Conservation (phyloP, 1,284 basidiomycete species). For the Pterulicium gracile region DNA sequence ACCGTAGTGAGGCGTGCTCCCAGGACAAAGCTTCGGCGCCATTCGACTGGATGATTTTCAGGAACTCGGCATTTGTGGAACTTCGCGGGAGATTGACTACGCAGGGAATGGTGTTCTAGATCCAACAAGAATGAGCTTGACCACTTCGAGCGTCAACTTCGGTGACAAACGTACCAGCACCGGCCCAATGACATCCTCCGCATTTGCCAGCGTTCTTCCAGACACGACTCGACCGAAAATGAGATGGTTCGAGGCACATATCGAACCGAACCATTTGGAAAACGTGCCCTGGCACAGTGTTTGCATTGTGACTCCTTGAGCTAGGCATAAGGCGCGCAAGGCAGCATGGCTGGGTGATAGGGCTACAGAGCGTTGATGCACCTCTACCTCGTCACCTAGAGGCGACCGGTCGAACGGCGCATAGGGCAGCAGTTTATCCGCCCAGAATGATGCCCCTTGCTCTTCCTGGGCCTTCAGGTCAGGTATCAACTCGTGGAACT, state of each 20-base stretch:
- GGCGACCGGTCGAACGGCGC: conserved; percentile 13
- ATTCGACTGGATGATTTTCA: conserved; percentile 25
- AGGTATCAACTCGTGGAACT: conserved; percentile 17
- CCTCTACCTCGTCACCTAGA: background rate
- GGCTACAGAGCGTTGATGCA: background rate
- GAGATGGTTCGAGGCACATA: conserved; percentile 24
- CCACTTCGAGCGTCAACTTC: background rate
- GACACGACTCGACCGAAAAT: conserved; percentile 40
- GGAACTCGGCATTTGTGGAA: conserved; percentile 23
- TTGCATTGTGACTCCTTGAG: background rate
- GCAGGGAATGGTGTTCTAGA: conserved; percentile 37
- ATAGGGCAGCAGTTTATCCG: conserved; percentile 19
- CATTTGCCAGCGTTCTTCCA: conserved; percentile 28
- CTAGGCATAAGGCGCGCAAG: background rate
- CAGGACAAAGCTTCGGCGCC: conserved; percentile 32
- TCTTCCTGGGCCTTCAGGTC: conserved; percentile 22
- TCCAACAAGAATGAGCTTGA: conserved; percentile 4
- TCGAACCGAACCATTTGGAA: conserved; percentile 27
- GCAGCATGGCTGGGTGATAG: background rate
- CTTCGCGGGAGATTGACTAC: conserved; percentile 22
- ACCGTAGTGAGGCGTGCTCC: conserved; percentile 36
- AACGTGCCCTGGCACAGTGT: conserved; percentile 25
- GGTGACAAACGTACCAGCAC: conserved; percentile 27
- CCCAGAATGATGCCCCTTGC: conserved; percentile 30
- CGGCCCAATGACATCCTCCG: conserved; percentile 37